These are phyloP conservation scores for Cavenderia fasciculata DNA, from an alignment of 78 protist genomes.

Conservation along the genomic window DNA sequence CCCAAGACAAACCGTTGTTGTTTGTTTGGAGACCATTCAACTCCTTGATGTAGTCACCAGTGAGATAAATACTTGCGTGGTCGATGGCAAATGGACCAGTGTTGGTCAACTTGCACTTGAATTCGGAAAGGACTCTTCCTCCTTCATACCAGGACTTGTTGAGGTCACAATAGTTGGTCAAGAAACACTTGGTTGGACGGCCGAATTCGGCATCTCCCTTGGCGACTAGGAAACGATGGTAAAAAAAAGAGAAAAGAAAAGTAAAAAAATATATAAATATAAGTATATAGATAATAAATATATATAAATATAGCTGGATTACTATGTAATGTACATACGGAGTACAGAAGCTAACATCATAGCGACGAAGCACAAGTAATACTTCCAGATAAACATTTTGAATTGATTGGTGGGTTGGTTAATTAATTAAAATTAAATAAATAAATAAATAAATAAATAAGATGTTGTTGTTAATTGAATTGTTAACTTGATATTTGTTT, in stretches of 20 bases:
- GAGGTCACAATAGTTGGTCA: neutral
- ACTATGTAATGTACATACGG: constrained; percentile 3
- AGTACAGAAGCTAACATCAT: neutral
- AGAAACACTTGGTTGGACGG: too few relatives aligned
- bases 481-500: too few relatives aligned
- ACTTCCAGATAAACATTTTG: neutral
- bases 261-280: too few relatives aligned
- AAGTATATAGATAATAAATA: too few relatives aligned
- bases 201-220: too few relatives aligned
- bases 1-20: constrained; percentile 3
- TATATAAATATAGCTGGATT: too few relatives aligned
- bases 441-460: constrained; percentile 29
- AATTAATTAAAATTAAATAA: neutral
- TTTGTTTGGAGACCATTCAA: constrained; percentile 4
- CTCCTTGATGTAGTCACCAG: constrained; percentile 9
- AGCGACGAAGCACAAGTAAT: too few relatives aligned
- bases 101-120: constrained; percentile 9
- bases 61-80: neutral
- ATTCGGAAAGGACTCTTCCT: neutral
- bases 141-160: neutral
- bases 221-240: too few relatives aligned
- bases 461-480: too few relatives aligned
- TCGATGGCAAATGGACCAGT: neutral
- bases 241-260: too few relatives aligned
- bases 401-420: constrained; percentile 5